Conservation (phyloP, 768 basidiomycete genomes). For the Termitomyces sp. region DNA sequence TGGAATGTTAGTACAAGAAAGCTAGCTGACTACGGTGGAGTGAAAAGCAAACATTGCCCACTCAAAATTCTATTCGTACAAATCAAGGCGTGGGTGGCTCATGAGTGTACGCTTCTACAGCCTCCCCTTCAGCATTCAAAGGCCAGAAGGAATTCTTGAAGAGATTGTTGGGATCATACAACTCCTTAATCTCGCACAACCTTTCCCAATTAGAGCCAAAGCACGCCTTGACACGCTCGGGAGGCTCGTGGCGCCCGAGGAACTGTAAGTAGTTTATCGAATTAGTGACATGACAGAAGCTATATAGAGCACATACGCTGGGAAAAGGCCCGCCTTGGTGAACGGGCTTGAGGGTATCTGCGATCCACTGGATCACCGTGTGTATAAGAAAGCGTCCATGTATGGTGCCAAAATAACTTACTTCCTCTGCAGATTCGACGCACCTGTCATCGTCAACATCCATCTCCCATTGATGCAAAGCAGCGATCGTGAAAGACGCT, state of each 20-base stretch:
- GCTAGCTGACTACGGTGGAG: not conserved
- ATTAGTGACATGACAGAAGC: constrained; percentile 11
- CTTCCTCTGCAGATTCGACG: constrained; percentile 78
- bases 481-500: constrained; percentile 81
- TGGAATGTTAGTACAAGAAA: not conserved
- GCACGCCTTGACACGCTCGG: constrained; percentile 59
- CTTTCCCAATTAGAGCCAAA: constrained; percentile 77
- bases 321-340: constrained; percentile 81
- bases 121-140: constrained; percentile 50
- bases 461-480: constrained; percentile 92
- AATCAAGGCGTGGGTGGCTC: constrained; percentile 53
- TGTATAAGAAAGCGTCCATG: constrained; percentile 1
- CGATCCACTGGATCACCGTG: constrained; percentile 66
- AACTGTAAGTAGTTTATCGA: constrained; percentile 44
- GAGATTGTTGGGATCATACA: constrained; percentile 73
- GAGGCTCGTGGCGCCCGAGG: constrained; percentile 67
- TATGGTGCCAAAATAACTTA: constrained; percentile 25
- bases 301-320: constrained; percentile 43
- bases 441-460: constrained; percentile 79
- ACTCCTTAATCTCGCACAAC: constrained; percentile 65
- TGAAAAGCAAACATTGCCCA: not conserved
- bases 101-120: constrained; percentile 54
- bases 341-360: constrained; percentile 65
- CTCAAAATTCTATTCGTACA: not conserved
- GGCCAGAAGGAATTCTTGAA: constrained; percentile 86